Evolutionary conservation across 768 basidiomycete species (phyloP).

Genomic region (Cytidiella melzeri): DNA sequence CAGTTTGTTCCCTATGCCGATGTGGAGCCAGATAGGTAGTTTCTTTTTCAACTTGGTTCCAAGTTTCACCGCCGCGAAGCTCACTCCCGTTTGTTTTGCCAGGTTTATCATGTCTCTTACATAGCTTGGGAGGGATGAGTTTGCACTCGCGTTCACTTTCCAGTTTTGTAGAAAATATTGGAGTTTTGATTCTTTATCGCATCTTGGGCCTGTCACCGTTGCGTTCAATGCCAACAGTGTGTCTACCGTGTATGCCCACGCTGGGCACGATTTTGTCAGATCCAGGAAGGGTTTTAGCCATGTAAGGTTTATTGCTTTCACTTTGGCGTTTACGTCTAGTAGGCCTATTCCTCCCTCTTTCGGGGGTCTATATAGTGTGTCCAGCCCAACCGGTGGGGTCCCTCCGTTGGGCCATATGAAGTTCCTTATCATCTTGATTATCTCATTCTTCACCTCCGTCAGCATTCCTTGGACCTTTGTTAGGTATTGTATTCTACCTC

Average conservation of each 20-base stretch:
- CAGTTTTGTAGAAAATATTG: conserved; percentile 12
- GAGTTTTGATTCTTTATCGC: neutral
- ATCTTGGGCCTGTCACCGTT: neutral
- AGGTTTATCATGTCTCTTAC: conserved; percentile 4
- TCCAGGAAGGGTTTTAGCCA: conserved; percentile 14
- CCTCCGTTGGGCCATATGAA: conserved; percentile 17
- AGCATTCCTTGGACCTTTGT: conserved; percentile 28
- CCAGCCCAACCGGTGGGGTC: neutral
- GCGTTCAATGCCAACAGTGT: neutral
- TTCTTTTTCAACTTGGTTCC: neutral
- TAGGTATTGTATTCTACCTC: conserved; percentile 26
- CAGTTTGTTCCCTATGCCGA: neutral
- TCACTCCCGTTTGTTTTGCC: neutral
- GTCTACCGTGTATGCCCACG: conserved; percentile 13
- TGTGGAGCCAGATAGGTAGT: conserved; percentile 14
- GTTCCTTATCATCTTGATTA: conserved; percentile 10
- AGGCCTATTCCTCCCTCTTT: conserved; percentile 9
- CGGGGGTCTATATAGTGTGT: neutral
- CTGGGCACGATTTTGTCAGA: neutral
- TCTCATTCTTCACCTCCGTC: conserved; percentile 3
- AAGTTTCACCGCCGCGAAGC: neutral
- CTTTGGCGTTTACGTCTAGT: conserved; percentile 5
- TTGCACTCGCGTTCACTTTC: neutral
- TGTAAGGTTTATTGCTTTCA: conserved; percentile 10
- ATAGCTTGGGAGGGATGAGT: neutral